Percentiles rank a stretch among this genome's conserved stretches.
phyloP scores from a whole-genome alignment of 345 rosid genomes.

The rapeseed (Brassica napus) region Da-Ae NC_063446.1:71384001-71384500 shows the following conservation, averaged over 20 bases:
- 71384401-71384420: slow-evolving; percentile 12
- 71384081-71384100: slow-evolving; percentile 39
- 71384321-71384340: background rate
- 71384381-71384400: background rate
- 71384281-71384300: background rate
- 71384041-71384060: background rate
- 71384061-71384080: background rate
- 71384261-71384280: background rate
- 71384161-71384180: background rate
- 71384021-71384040: background rate
- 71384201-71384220: background rate
- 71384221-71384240: background rate
- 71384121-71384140: slow-evolving; percentile 25
- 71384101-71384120: slow-evolving; percentile 28
- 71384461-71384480: slow-evolving; percentile 10
- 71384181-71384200: no score
- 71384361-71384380: no score
- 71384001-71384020: no score
- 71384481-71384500: slow-evolving; percentile 35
- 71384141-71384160: slow-evolving; percentile 16
- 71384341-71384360: background rate
- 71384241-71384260: background rate
- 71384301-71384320: slow-evolving; percentile 26
- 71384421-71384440: slow-evolving; percentile 28
- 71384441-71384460: background rate